Evolutionary conservation across 2,329 filamentous ascomycete species (phyloP), one percentile per base, ranked within the genome.

Genomic region (Trichoderma atroviride): DNA sequence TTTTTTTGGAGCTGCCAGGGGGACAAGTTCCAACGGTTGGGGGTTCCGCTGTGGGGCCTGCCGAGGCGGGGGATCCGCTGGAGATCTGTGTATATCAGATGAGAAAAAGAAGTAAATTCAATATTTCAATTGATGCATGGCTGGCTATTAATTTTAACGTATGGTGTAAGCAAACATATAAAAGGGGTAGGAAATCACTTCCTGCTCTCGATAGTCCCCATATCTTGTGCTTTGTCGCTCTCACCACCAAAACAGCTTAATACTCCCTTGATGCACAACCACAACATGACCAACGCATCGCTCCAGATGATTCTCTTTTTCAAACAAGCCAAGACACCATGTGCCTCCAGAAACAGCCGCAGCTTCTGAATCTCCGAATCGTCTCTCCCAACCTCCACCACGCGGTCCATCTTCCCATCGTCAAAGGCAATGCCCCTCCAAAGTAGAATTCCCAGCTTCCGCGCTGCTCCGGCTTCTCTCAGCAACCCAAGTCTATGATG

Each of bases 351-450:
- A 56, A 75, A 75, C 14, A 73, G 62, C 53, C 85, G 81, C 47
- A 91, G 78, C 73, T 82, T 83, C 35, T 80, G 79, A n/a, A 90
- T 74, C 74, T 90, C 88, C 47, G 79, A 79, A 27, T 78, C 78
- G 73, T 91, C 87, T 27, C 79, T 79, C 2, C 78, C 80, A 55
- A 82, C 80, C 69, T 86, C 79, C 0, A 90, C 86, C 19, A 87
- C 87, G 1, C 88, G 82, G 76, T 90, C 81, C 67, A 91, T 82
- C 37, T 77, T 79, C 0, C 88, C 88, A 29, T 87, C 83, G 74
- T 91, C 88, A 76, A 88, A 90, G 2, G 88, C 87, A 74, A 87
- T 88, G 0, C 88, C 88, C 75, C 86, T 83, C 88, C 89, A 91
- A 2, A 91, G 79, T 22, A 91, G 70, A 6, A 90, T 81, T 0